Conservation (phyloP, 169 alveolate genomes). For the Plasmodium knowlesi region DNA sequence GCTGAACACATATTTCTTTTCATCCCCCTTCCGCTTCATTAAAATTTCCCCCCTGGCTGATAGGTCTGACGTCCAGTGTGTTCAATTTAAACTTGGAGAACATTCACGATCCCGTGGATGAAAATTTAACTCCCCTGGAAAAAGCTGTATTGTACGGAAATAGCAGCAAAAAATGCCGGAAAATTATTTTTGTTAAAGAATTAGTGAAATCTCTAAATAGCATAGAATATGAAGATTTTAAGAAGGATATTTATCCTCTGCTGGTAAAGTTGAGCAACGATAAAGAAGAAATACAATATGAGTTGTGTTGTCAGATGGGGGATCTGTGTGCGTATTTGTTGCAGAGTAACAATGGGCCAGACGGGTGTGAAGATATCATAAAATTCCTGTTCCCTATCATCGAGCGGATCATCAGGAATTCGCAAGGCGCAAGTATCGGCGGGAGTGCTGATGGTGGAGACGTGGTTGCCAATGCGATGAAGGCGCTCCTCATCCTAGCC, state of each 20-base stretch:
- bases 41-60: not conserved
- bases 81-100: constrained; percentile 33
- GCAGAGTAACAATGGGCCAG: constrained; percentile 32
- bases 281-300: constrained; percentile 46
- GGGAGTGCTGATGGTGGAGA: not conserved
- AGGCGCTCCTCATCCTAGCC: constrained; percentile 54
- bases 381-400: constrained; percentile 45
- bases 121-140: constrained; percentile 39
- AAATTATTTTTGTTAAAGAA: constrained; percentile 44
- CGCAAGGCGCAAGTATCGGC: not conserved
- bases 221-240: constrained; percentile 31
- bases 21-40: not conserved
- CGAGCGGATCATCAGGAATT: constrained; percentile 24
- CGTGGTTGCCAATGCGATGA: constrained; percentile 16
- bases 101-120: constrained; percentile 47
- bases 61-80: constrained; percentile 21
- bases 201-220: constrained; percentile 27
- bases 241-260: constrained; percentile 47
- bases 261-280: constrained; percentile 45
- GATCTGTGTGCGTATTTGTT: constrained; percentile 69
- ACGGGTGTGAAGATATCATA: constrained; percentile 28
- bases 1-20: not conserved
- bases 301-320: constrained; percentile 49
- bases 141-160: constrained; percentile 53
- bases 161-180: constrained; percentile 59